These are phyloP conservation scores for Hypoxylon crocopeplum DNA, from an alignment of 495 filamentous ascomycete species.

Conservation along the genomic window DNA sequence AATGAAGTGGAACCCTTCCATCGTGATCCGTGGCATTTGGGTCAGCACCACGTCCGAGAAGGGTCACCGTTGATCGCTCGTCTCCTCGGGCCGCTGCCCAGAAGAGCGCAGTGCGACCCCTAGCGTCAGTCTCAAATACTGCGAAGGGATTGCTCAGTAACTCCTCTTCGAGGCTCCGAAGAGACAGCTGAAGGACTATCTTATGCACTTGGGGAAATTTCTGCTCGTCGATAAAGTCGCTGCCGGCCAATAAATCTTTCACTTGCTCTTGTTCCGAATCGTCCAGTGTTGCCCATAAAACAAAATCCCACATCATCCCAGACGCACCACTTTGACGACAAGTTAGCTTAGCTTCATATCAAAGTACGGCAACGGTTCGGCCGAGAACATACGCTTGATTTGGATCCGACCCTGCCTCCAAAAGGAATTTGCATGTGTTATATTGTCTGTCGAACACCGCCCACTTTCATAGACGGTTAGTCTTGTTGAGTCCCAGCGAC, in stretches of 20 bases:
- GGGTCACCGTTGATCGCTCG: slow-evolving; percentile 17
- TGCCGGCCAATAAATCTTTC: too few species aligned
- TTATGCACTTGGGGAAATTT: slow-evolving; percentile 40
- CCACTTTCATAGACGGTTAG: slow-evolving; percentile 19
- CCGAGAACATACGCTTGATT: slow-evolving; percentile 35
- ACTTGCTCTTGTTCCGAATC: too few species aligned
- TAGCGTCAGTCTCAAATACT: slow-evolving; percentile 9
- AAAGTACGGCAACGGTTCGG: too few species aligned
- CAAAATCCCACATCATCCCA: too few species aligned
- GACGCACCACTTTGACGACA: too few species aligned
- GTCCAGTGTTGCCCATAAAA: too few species aligned
- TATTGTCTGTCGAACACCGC: slow-evolving; percentile 43
- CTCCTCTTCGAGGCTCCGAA: slow-evolving; percentile 34
- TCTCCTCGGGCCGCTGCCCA: slow-evolving; percentile 45
- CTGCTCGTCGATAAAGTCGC: slow-evolving; percentile 14
- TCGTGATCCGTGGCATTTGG: slow-evolving; percentile 38
- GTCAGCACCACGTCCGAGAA: slow-evolving; percentile 38
- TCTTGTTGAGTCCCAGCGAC: too few species aligned
- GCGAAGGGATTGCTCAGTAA: slow-evolving; percentile 26
- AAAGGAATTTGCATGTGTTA: slow-evolving; percentile 39
- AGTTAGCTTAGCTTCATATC: too few species aligned
- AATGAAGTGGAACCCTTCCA: too few species aligned
- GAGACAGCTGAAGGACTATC: slow-evolving; percentile 41
- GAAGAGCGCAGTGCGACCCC: slow-evolving; percentile 43
- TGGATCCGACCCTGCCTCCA: slow-evolving; percentile 38